Evolutionary conservation across 2,329 filamentous ascomycete species (phyloP).

Genomic region (Penicillium sp.): DNA sequence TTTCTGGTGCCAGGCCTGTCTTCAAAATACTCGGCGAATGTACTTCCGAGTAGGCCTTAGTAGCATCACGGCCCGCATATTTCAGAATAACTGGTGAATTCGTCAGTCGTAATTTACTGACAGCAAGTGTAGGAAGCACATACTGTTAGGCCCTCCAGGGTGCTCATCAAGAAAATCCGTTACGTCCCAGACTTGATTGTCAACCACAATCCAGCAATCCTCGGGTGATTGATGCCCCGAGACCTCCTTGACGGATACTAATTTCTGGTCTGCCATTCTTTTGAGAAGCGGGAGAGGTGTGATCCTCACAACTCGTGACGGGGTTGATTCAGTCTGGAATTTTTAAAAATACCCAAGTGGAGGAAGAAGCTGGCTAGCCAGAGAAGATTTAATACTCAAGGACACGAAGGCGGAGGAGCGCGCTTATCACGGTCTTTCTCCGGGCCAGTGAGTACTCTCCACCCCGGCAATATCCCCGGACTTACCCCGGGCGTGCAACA

Average conservation of each 20-base stretch:
- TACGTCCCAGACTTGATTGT: conserved; percentile 67
- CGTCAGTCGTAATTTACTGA: background rate
- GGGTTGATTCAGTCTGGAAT: background rate
- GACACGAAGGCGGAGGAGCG: background rate
- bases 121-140: background rate
- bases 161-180: conserved; percentile 65
- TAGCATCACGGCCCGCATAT: conserved; percentile 48
- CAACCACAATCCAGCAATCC: conserved; percentile 67
- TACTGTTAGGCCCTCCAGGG: conserved; percentile 58
- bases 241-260: conserved; percentile 47
- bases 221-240: conserved; percentile 49
- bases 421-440: conserved; percentile 10
- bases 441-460: conserved; percentile 10
- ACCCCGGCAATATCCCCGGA: conserved; percentile 22
- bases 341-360: background rate
- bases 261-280: conserved; percentile 31
- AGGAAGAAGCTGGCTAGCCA: conserved; percentile 10
- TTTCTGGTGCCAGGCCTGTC: conserved; percentile 43
- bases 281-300: background rate
- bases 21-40: conserved; percentile 50
- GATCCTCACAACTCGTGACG: too few species aligned
- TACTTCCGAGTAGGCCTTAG: conserved; percentile 46
- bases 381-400: conserved; percentile 20
- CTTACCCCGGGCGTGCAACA: conserved; percentile 17
- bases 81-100: conserved; percentile 43